Conservation (phyloP, 805 yeast genomes). For the Citeromyces matritensis region DNA sequence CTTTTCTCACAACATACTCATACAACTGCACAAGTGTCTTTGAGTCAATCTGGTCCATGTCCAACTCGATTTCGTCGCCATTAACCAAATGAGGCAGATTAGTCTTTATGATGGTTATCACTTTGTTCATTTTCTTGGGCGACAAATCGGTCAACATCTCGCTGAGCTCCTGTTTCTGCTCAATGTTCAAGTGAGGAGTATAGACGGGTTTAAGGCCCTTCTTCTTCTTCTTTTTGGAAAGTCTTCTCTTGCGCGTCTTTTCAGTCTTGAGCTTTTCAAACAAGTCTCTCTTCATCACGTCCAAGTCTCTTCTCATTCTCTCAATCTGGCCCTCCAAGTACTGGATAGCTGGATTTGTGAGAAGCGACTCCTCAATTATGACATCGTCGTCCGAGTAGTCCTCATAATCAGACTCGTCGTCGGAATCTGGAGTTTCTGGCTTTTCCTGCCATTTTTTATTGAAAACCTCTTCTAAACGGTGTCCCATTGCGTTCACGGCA, state of each 20-base stretch:
- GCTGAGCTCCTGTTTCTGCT: constrained; percentile 89
- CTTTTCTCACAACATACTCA: constrained; percentile 54
- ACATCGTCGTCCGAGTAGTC: constrained; percentile 38
- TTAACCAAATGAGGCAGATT: constrained; percentile 44
- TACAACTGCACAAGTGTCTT: constrained; percentile 70
- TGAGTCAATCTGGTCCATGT: constrained; percentile 85
- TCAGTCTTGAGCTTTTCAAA: constrained; percentile 52
- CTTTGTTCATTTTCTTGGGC: constrained; percentile 72
- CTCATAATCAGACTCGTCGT: constrained; percentile 29
- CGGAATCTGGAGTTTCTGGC: constrained; percentile 49
- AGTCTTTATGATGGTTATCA: constrained; percentile 73
- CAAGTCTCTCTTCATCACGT: constrained; percentile 67
- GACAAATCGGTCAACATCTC: constrained; percentile 67
- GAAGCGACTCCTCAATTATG: constrained; percentile 40
- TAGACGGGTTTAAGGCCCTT: constrained; percentile 7
- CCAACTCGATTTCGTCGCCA: constrained; percentile 85
- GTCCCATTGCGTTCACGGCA: constrained; percentile 93
- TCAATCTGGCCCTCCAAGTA: constrained; percentile 77
- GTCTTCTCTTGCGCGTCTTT: constrained; percentile 31
- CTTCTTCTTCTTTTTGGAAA: constrained; percentile 17
- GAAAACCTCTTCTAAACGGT: constrained; percentile 72
- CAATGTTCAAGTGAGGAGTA: constrained; percentile 57
- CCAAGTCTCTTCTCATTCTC: constrained; percentile 76
- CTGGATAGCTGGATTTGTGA: constrained; percentile 81
- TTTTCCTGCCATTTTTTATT: constrained; percentile 80